Percentiles rank a stretch among this genome's conserved stretches.
Evolutionary conservation across 768 basidiomycete species (phyloP).

Genomic region (Goffeauzyma gilvescens): DNA sequence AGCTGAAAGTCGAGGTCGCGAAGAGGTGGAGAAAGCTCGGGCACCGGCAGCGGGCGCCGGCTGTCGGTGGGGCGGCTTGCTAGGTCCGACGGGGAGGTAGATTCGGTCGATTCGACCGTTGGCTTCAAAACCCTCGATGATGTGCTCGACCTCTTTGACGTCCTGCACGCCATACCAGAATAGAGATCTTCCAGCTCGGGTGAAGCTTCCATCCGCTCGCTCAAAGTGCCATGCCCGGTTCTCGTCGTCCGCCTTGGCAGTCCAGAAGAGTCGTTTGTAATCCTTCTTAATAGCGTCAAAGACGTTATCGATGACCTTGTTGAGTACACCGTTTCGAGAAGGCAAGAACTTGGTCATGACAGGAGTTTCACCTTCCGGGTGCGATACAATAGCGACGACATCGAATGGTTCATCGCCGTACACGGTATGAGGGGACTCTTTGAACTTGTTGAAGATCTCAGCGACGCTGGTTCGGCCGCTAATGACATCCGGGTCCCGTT

Average conservation of each 20-base stretch:
- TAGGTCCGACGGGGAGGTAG: slow-evolving; percentile 57
- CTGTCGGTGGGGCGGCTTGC: slow-evolving; percentile 25
- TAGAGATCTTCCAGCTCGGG: slow-evolving; percentile 72
- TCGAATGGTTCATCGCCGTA: slow-evolving; percentile 98
- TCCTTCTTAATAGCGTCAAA: slow-evolving; percentile 93
- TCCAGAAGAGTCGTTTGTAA: slow-evolving; percentile 88
- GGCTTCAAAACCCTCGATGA: slow-evolving; percentile 44
- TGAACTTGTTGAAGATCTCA: slow-evolving; percentile 62
- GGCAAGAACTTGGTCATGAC: slow-evolving; percentile 84
- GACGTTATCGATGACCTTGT: slow-evolving; percentile 91
- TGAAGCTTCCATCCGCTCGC: slow-evolving; percentile 92
- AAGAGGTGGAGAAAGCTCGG: slow-evolving; percentile 32
- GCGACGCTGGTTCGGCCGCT: slow-evolving; percentile 68
- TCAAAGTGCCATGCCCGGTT: slow-evolving; percentile 98
- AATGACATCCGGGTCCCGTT: slow-evolving; percentile 82
- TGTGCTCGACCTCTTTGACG: slow-evolving; percentile 71
- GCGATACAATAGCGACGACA: slow-evolving; percentile 79
- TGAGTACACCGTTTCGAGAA: slow-evolving; percentile 70
- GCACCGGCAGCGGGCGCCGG: slow-evolving; percentile 42
- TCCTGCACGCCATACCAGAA: slow-evolving; percentile 97
- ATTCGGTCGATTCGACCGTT: slow-evolving; percentile 70
- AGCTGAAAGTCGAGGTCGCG: slow-evolving; percentile 18
- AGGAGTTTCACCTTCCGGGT: slow-evolving; percentile 66
- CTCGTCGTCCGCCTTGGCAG: slow-evolving; percentile 87
- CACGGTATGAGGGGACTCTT: slow-evolving; percentile 69